These are phyloP conservation scores for Metschnikowia aberdeeniae DNA, from an alignment of 805 yeast species.

Conservation along the genomic window DNA sequence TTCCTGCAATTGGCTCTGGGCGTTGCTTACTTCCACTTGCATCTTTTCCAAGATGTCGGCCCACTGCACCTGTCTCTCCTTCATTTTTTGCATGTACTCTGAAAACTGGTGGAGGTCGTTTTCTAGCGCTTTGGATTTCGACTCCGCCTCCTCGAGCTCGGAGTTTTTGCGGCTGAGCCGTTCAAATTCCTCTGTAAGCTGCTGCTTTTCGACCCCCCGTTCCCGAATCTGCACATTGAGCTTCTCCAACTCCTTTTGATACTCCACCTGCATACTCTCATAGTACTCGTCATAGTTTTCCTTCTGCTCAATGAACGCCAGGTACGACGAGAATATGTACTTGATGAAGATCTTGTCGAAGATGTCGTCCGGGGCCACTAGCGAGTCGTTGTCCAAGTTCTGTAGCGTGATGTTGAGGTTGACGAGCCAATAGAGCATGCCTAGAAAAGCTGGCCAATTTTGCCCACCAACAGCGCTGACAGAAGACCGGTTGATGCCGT, in stretches of 20 bases:
- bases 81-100: constrained; percentile 67
- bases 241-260: constrained; percentile 47
- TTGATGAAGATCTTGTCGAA: constrained; percentile 51
- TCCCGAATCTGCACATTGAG: constrained; percentile 44
- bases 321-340: constrained; percentile 65
- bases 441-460: constrained; percentile 79
- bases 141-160: constrained; percentile 45
- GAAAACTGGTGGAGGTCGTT: constrained; percentile 67
- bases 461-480: constrained; percentile 89
- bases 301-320: constrained; percentile 57
- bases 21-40: constrained; percentile 46
- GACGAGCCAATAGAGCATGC: constrained; percentile 79
- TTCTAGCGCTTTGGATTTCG: constrained; percentile 57
- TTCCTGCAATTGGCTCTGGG: constrained; percentile 39
- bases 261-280: constrained; percentile 53
- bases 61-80: constrained; percentile 65
- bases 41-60: constrained; percentile 52
- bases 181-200: constrained; percentile 36
- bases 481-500: constrained; percentile 76
- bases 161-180: constrained; percentile 43
- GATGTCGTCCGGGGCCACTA: constrained; percentile 39
- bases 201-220: constrained; percentile 38
- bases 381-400: constrained; percentile 24
- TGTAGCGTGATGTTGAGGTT: constrained; percentile 42
- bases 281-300: constrained; percentile 57